Evolutionary conservation across 768 basidiomycete species (phyloP).

Genomic region (Leucosporidium creatinivorum): DNA sequence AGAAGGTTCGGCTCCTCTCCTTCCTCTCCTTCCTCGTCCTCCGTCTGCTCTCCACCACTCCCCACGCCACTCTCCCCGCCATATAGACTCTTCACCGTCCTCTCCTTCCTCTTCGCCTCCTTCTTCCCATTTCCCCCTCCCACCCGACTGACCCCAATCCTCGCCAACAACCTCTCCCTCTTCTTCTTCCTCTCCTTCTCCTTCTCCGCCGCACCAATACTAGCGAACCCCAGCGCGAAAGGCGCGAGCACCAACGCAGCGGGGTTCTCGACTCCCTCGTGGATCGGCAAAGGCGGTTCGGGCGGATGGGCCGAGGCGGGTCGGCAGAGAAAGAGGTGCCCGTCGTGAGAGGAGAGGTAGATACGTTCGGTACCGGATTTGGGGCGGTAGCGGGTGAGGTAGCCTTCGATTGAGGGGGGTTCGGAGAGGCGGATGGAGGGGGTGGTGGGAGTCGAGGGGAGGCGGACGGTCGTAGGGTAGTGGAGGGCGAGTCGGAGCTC

Average conservation of each 20-base stretch:
- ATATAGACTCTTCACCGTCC: constrained; percentile 45
- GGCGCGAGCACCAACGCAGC: constrained; percentile 23
- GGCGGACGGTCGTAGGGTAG: constrained; percentile 47
- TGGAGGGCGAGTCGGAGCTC: constrained; percentile 74
- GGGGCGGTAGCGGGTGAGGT: constrained; percentile 57
- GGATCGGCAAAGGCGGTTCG: constrained; percentile 46
- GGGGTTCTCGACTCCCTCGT: constrained; percentile 39
- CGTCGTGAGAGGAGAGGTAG: constrained; percentile 66
- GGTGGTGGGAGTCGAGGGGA: constrained; percentile 25
- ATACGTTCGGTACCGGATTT: constrained; percentile 50
- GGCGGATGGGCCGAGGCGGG: constrained; percentile 59
- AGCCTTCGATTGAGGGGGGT: constrained; percentile 79
- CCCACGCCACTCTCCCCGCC: constrained; percentile 4
- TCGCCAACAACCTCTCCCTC: constrained; percentile 8
- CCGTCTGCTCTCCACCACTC: background rate
- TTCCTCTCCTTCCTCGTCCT: background rate
- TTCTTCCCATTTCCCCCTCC: background rate
- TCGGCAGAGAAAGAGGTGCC: constrained; percentile 59
- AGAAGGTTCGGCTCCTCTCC: constrained; percentile 27
- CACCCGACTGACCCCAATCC: background rate
- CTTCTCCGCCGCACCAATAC: constrained; percentile 13
- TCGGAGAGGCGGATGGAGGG: constrained; percentile 55
- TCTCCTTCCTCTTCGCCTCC: constrained; percentile 52
- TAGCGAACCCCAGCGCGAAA: constrained; percentile 17
- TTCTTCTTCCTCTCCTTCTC: constrained; percentile 13